Evolutionary conservation across 495 filamentous ascomycete species (phyloP).

Genomic region (Penicillium antarcticum): DNA sequence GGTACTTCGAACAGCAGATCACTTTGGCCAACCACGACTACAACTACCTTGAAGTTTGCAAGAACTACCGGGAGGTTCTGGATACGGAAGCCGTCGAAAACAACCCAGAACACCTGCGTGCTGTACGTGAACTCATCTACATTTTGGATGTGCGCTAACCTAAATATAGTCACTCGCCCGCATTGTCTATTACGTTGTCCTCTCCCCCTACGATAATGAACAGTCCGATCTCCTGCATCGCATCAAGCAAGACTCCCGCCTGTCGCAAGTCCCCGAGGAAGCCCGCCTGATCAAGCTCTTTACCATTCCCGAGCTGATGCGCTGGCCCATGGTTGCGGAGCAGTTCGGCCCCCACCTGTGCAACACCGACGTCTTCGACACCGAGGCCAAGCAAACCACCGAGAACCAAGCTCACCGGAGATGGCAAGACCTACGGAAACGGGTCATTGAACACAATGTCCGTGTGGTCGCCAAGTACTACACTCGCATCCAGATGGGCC

Average conservation of each 20-base stretch:
- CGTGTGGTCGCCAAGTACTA: conserved; percentile 98
- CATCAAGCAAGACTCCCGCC: conserved; percentile 65
- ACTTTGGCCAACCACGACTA: conserved; percentile 90
- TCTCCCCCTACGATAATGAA: conserved; percentile 96
- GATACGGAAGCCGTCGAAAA: conserved; percentile 93
- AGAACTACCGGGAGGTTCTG: conserved; percentile 92
- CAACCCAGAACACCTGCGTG: conserved; percentile 77
- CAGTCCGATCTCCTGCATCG: conserved; percentile 96
- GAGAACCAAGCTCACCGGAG: conserved; percentile 76
- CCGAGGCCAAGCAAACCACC: conserved; percentile 51
- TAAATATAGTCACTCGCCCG: conserved; percentile 71
- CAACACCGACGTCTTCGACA: conserved; percentile 79
- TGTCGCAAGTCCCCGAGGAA: conserved; percentile 67
- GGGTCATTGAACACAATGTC: conserved; percentile 98
- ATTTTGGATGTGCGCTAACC: neutral
- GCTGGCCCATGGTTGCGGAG: conserved; percentile 89
- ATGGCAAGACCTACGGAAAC: conserved; percentile 93
- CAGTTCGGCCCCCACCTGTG: conserved; percentile 87
- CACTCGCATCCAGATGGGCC: conserved; percentile 88
- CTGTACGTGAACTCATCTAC: conserved; percentile 53
- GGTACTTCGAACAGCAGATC: conserved; percentile 96
- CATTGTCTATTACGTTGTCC: conserved; percentile 95
- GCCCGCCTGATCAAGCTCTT: conserved; percentile 84
- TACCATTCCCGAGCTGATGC: conserved; percentile 94
- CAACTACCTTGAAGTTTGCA: conserved; percentile 96